Percentiles rank a stretch among this genome's conserved stretches.
These are phyloP conservation scores for Isatis lusitanica DNA, from an alignment of 441 rosid genomes.

Conservation along the genomic window DNA sequence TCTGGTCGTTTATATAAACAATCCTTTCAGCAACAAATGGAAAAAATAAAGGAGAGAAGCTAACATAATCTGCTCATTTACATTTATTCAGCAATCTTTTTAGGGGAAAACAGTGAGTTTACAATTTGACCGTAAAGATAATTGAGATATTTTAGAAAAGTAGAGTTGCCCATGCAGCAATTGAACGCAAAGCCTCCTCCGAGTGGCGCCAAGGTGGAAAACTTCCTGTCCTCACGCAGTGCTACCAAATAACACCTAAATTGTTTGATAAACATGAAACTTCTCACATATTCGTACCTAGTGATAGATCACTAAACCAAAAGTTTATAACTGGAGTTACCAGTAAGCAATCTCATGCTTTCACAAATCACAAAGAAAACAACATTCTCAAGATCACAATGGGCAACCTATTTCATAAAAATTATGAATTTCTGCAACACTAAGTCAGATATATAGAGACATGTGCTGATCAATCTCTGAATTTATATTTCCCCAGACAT, in stretches of 20 bases:
- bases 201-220: constrained; percentile 63
- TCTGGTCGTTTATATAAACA: no score
- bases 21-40: no score
- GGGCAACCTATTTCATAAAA: neutral
- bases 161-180: constrained; percentile 88
- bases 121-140: no score
- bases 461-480: no score
- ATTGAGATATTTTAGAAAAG: constrained; percentile 45
- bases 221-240: constrained; percentile 64
- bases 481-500: no score
- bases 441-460: neutral
- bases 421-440: neutral
- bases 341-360: neutral
- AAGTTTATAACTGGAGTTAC: neutral
- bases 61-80: no score
- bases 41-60: no score
- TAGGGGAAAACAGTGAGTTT: no score
- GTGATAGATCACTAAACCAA: neutral
- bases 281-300: neutral
- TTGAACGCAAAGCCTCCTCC: constrained; percentile 85
- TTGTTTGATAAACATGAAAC: neutral
- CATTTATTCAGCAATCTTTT: no score
- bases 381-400: neutral
- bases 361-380: neutral
- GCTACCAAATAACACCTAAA: constrained; percentile 72